Percentiles rank a stretch among this genome's conserved stretches.
phyloP scores from a whole-genome alignment of 2,329 filamentous ascomycete genomes.

The Aureobasidium musti region DNA sequence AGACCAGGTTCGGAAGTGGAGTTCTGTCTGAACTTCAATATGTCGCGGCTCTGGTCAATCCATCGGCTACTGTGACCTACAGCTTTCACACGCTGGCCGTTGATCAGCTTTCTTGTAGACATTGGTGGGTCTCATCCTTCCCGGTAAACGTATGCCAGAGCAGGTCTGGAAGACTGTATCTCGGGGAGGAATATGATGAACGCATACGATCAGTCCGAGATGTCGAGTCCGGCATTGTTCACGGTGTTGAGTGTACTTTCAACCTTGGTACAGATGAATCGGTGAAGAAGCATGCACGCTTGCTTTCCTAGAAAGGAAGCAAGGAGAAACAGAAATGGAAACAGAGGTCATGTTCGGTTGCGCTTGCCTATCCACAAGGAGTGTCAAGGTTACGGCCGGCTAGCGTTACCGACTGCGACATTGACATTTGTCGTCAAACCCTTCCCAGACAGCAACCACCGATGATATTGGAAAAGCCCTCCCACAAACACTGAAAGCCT shows the following conservation, averaged over 20 bases:
- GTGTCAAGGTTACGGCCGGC: slow-evolving; percentile 8
- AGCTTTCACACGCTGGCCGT: not conserved
- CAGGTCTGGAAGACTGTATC: not conserved
- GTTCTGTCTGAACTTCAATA: not conserved
- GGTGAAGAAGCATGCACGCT: not conserved
- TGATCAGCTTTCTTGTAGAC: not conserved
- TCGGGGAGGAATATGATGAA: not conserved
- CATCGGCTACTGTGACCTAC: not conserved
- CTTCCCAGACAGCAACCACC: not conserved
- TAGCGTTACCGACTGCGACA: not conserved
- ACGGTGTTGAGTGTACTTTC: not conserved
- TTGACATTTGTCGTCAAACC: not conserved
- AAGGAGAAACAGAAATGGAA: not conserved
- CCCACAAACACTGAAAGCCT: not conserved
- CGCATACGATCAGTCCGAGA: not conserved
- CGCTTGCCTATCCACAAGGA: not conserved
- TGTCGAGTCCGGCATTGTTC: not conserved
- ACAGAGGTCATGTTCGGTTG: not conserved
- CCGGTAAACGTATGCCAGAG: not conserved
- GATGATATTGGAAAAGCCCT: not conserved
- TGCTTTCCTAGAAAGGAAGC: not conserved
- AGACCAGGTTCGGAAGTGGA: not conserved
- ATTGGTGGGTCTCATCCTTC: slow-evolving; percentile 4
- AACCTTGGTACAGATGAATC: not conserved
- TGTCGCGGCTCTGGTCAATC: not conserved